Percentiles rank a stretch among this genome's conserved stretches.
phyloP scores from a whole-genome alignment of 495 filamentous ascomycete species.

The Tuber umbilicatum region DNA sequence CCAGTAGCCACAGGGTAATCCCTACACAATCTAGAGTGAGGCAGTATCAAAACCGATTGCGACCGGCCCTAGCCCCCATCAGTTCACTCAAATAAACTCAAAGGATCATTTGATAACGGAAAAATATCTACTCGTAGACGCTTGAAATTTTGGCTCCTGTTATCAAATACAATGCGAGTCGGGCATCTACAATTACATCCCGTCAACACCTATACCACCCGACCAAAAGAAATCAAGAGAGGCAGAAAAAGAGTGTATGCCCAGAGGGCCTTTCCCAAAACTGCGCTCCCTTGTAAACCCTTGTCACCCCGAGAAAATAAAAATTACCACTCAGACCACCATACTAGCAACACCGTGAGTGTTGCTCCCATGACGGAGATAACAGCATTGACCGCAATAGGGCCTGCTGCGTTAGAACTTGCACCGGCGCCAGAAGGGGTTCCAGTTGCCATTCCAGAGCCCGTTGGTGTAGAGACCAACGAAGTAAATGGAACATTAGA shows the following conservation, averaged over 20 bases:
- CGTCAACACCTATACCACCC: background rate
- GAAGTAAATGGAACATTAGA: constrained; percentile 48
- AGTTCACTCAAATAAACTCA: background rate
- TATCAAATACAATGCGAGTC: background rate
- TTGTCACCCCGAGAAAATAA: background rate
- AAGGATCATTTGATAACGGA: background rate
- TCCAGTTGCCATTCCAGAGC: constrained; percentile 30
- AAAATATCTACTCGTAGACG: background rate
- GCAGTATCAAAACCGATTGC: background rate
- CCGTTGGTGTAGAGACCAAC: constrained; percentile 42
- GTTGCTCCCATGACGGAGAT: constrained; percentile 46
- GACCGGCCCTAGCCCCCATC: background rate
- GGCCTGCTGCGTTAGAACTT: constrained; percentile 39
- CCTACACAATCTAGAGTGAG: background rate
- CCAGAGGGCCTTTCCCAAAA: background rate
- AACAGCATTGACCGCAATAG: constrained; percentile 26
- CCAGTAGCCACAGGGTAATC: background rate
- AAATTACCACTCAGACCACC: constrained; percentile 11
- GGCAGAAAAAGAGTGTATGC: background rate
- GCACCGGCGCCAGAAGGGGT: constrained; percentile 33
- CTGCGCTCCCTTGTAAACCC: background rate
- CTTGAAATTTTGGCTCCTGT: background rate
- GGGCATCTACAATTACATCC: background rate
- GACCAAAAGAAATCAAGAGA: background rate
- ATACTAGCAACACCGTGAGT: constrained; percentile 38